Conservation (phyloP, 371 early-diverging fungal species). For the Dentiscutata heterogama region DNA sequence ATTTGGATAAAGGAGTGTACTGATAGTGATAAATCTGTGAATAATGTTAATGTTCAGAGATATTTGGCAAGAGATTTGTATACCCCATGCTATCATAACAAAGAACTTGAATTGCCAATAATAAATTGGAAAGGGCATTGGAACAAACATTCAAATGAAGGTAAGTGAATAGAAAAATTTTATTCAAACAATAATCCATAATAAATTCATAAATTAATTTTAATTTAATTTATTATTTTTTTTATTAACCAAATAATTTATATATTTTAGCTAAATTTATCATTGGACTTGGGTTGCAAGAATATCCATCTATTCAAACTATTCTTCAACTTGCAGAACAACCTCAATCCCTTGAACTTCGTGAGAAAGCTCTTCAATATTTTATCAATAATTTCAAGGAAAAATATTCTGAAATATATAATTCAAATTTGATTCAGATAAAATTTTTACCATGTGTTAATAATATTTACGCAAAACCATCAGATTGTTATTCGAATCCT, state of each 20-base stretch:
- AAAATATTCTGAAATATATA: slow-evolving; percentile 54
- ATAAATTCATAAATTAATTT: no score
- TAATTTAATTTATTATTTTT: not conserved
- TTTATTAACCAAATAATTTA: not conserved
- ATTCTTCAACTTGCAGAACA: slow-evolving; percentile 66
- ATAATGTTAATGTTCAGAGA: no score
- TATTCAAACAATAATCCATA: no score
- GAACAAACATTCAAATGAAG: slow-evolving; percentile 57
- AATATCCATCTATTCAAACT: slow-evolving; percentile 62
- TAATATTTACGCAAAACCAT: slow-evolving; percentile 60
- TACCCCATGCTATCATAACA: slow-evolving; percentile 57
- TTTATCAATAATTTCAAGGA: slow-evolving; percentile 75
- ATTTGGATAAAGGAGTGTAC: slow-evolving; percentile 71
- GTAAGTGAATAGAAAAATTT: slow-evolving; percentile 45
- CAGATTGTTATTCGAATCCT: slow-evolving; percentile 73
- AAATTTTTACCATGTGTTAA: slow-evolving; percentile 74
- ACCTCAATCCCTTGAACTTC: slow-evolving; percentile 53
- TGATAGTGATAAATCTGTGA: slow-evolving; percentile 16
- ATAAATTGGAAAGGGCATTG: slow-evolving; percentile 77
- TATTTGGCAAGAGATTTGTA: no score
- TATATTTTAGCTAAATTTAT: slow-evolving; percentile 67
- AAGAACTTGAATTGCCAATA: slow-evolving; percentile 70
- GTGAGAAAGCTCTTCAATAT: slow-evolving; percentile 68
- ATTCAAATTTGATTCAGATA: slow-evolving; percentile 54
- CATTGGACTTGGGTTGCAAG: slow-evolving; percentile 68